Evolutionary conservation across 2,329 filamentous ascomycete genomes (phyloP), one percentile per base, ranked within the genome.

Genomic region (Xylaria sp.): DNA sequence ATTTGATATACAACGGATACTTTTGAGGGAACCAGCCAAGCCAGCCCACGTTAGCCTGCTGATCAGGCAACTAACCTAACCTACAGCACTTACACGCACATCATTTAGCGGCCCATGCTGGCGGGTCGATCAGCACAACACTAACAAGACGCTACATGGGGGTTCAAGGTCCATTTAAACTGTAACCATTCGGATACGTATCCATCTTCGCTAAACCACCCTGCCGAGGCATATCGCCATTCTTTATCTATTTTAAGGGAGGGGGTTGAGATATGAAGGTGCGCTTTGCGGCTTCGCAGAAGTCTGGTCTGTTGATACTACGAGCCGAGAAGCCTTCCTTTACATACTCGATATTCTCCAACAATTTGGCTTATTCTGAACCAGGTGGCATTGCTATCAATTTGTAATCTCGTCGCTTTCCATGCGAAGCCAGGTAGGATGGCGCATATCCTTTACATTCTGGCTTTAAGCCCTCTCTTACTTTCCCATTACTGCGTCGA

Each of bases 401-500:
- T 18, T 4, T 41, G 2, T 37, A 25, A 25, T 25, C 23, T 25
- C 23, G 23, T 25, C 23, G 23, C 23, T 25, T 25, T 25, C 3
- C 23, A 25, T 25, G 9, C 9, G 4, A 32, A 34, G 25, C 28
- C 7, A 10, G 8, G 12, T 15, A 10, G 8, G 6, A 71, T 69
- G 69, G 66, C 69, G 18, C 39, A 55, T 15, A 25, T 54, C 25
- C 25, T 66, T 23, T 66, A n/a, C 10, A 46, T 65, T 44, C 52
- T 71, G 15, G 20, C 52, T 10, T 34, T 18, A 28, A 66, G 58
- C 10, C 69, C 69, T 20, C 25, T 66, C 20, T 18, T 69, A 13
- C 63, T 71, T 46, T n/a, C 23, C 9, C 48, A 50, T 9, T 71
- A 66, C 50, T 18, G 63, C 32, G 52, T 66, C 28, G 60, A 71